Base-by-base conservation (phyloP, 768 basidiomycete genomes). In the Punctularia strigosozonata region DNA sequence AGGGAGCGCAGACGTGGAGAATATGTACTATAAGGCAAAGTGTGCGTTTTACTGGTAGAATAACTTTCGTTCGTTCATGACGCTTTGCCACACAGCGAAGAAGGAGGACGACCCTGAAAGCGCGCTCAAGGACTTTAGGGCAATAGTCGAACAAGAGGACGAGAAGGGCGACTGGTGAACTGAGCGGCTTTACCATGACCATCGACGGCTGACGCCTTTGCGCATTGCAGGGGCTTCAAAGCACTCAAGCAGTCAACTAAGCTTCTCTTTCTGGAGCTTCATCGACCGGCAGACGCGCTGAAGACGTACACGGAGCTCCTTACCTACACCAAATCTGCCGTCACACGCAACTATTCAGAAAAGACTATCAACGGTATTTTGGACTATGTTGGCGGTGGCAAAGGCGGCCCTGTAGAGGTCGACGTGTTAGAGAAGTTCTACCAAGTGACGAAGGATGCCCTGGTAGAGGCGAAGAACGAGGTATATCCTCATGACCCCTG, bases 291-390 rank as follows among this genome's bases (percentile, higher is more conserved):
- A 33, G 84, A 92, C 37, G 95, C 95, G 0, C 62, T 98, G 42
- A 64, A 73, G 54, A 82, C 90, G 6, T 99, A 99, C 56, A 80
- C 66, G 15, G 74, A 81, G 47, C 71, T 99, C 4, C 65, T 99
- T 38, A 79, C 82, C 0, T 98, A 98, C 60, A 98, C 92, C 10
- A 97, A 94, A 58, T 89, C 86, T 12, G 86, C 88, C 2, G 89
- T 95, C 15, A 95, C 91, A 3, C 76, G 90, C 23, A 94, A 94
- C 56, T 88, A 94, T 53, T 91, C 94, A 8, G 95, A 99, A 60
- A 99, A 98, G 68, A 84, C 87, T 14, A 99, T 99, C 67, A 99
- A 99, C 55, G 86, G 87, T 40, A 95, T 99, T 46, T 66, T 99
- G 47, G 95, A 99, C 58, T 98, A 98, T 49, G 95, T 98, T 28